Percentiles rank a stretch among this genome's conserved stretches.
Evolutionary conservation across 2,329 filamentous ascomycete genomes (phyloP).

Genomic region (Triangularia setosa): DNA sequence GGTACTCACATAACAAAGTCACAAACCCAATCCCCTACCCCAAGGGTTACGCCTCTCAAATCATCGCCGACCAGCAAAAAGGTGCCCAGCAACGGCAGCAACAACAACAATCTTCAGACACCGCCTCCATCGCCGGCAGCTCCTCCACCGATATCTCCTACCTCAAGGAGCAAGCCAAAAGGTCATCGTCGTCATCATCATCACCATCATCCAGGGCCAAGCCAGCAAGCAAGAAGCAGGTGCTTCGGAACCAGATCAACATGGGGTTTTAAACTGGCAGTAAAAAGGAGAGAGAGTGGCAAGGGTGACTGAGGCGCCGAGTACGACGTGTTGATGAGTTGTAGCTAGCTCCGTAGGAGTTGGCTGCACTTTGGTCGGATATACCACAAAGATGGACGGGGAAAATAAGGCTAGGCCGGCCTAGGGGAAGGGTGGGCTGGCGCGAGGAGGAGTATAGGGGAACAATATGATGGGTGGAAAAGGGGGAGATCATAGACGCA

Average conservation of each 20-base stretch:
- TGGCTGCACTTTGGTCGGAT: too few relatives aligned
- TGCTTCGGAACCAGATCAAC: constrained; percentile 19
- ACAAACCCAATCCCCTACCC: not conserved
- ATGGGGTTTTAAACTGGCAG: constrained; percentile 17
- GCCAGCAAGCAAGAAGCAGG: constrained; percentile 1
- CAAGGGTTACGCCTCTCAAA: not conserved
- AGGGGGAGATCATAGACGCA: too few relatives aligned
- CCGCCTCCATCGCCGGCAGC: constrained; percentile 25
- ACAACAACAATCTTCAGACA: constrained; percentile 16
- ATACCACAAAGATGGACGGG: too few relatives aligned
- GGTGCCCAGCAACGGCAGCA: constrained; percentile 1
- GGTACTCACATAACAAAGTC: not conserved
- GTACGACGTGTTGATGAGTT: too few relatives aligned
- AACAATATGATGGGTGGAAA: too few relatives aligned
- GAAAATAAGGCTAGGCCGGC: too few relatives aligned
- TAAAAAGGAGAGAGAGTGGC: too few relatives aligned
- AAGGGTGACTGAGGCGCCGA: too few relatives aligned
- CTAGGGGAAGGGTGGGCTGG: too few relatives aligned
- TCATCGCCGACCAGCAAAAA: constrained; percentile 7
- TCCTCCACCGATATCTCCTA: constrained; percentile 25
- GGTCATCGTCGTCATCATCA: not conserved
- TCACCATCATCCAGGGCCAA: not conserved
- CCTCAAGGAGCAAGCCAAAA: constrained; percentile 24
- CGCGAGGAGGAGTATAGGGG: too few relatives aligned
- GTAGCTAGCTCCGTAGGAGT: too few relatives aligned